These are phyloP conservation scores for Vanderwaltozyma verrucispora DNA, from an alignment of 805 yeast genomes.

Conservation along the genomic window DNA sequence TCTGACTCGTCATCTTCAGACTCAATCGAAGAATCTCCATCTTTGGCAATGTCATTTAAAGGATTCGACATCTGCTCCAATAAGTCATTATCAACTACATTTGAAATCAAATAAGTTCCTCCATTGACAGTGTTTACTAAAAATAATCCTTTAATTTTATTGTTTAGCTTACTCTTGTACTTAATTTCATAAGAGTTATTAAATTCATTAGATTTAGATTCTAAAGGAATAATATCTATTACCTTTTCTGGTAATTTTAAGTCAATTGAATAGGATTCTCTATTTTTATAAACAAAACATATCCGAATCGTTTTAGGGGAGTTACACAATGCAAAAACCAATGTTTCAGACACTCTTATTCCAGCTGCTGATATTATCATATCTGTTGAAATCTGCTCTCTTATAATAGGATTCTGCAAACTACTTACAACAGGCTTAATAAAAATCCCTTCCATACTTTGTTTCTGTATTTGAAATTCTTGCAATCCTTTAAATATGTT, in stretches of 20 bases:
- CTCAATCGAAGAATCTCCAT: no score
- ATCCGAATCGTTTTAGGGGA: conserved; percentile 2
- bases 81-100: background rate
- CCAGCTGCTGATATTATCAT: conserved; percentile 4
- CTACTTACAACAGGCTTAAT: background rate
- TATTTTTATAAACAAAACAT: background rate
- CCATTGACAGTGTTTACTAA: conserved; percentile 4
- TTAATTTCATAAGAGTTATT: background rate
- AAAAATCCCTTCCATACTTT: background rate
- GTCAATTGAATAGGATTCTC: conserved; percentile 4
- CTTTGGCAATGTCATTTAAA: background rate
- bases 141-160: conserved; percentile 1
- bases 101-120: conserved; percentile 3
- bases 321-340: conserved; percentile 6
- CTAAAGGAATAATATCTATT: conserved; percentile 2
- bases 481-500: conserved; percentile 13
- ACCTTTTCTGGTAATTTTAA: conserved; percentile 9
- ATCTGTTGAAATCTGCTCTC: background rate
- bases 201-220: background rate
- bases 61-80: background rate
- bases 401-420: background rate
- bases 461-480: conserved; percentile 2
- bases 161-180: background rate
- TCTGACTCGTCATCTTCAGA: background rate
- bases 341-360: background rate